phyloP scores from a whole-genome alignment of 352 stramenopile species.

The Globisporangium carolinianum region DNA sequence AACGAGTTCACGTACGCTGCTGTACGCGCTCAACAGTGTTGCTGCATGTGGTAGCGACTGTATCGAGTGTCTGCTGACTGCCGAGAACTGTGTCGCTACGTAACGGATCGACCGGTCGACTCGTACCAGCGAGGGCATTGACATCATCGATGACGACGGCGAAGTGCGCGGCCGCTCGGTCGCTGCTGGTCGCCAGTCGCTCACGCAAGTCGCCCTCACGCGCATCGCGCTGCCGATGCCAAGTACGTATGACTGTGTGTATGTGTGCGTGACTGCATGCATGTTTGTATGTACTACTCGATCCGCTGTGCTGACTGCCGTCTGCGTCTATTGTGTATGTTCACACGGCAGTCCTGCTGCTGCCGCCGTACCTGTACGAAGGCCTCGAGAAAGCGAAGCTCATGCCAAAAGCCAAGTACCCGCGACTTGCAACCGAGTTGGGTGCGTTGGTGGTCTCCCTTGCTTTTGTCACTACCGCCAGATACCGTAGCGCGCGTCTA shows the following conservation, averaged over 20 bases:
- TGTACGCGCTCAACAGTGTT: too few relatives aligned
- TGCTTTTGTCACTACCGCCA: background rate
- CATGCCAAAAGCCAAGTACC: conserved; percentile 65
- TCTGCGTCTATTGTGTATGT: too few relatives aligned
- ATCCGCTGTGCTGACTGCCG: too few relatives aligned
- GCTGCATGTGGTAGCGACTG: too few relatives aligned
- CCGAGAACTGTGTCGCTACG: too few relatives aligned
- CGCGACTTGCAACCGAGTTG: conserved; percentile 70
- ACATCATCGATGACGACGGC: conserved; percentile 77
- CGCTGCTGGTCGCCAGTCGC: conserved; percentile 69
- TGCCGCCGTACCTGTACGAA: conserved; percentile 78
- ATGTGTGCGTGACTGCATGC: background rate
- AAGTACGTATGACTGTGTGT: conserved; percentile 30
- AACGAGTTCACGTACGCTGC: conserved; percentile 72
- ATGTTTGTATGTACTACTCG: too few relatives aligned
- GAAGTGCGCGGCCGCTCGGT: conserved; percentile 73
- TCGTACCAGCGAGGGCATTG: conserved; percentile 58
- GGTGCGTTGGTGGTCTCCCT: conserved; percentile 22
- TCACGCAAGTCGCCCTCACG: conserved; percentile 74
- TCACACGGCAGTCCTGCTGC: conserved; percentile 47
- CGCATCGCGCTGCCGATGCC: conserved; percentile 73
- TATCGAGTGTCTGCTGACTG: too few relatives aligned
- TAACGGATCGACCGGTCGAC: too few relatives aligned
- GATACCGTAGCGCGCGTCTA: too few relatives aligned
- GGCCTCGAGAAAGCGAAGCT: conserved; percentile 66